These are phyloP conservation scores for Helianthus tuberosus DNA, from an alignment of 129 eudicot genomes.

Conservation along the genomic window DNA sequence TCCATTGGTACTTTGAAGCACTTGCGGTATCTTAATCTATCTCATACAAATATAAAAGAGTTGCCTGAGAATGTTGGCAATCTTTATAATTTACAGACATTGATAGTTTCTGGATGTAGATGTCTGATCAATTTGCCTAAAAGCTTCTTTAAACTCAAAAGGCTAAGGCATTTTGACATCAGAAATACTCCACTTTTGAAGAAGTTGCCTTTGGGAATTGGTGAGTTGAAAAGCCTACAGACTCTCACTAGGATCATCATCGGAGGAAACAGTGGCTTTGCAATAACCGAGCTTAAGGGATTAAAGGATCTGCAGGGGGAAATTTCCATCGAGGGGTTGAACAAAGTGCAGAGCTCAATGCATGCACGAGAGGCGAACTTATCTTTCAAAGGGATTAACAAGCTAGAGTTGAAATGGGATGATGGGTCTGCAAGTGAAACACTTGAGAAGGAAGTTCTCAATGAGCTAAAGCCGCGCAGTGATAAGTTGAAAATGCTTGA, in stretches of 20 bases:
- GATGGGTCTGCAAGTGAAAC: not conserved
- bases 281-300: not conserved
- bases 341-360: not conserved
- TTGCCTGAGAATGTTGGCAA: not conserved
- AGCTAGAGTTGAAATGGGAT: constrained; percentile 38
- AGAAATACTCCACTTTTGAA: not conserved
- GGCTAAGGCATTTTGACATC: not conserved
- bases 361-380: not conserved
- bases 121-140: not conserved
- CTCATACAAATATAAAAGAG: not conserved
- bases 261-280: not conserved
- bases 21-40: not conserved
- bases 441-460: not conserved
- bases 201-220: not conserved
- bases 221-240: not conserved
- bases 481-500: not conserved
- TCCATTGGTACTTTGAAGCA: not conserved
- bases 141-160: not conserved
- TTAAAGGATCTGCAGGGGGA: not conserved
- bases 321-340: not conserved
- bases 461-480: not conserved
- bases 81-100: not conserved
- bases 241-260: not conserved
- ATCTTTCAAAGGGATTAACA: not conserved
- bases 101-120: not conserved